A percentile compares a stretch with the other conserved stretches of the same genome.
phyloP scores from a whole-genome alignment of 1,284 basidiomycete species.

The Malassezia japonica region DNA sequence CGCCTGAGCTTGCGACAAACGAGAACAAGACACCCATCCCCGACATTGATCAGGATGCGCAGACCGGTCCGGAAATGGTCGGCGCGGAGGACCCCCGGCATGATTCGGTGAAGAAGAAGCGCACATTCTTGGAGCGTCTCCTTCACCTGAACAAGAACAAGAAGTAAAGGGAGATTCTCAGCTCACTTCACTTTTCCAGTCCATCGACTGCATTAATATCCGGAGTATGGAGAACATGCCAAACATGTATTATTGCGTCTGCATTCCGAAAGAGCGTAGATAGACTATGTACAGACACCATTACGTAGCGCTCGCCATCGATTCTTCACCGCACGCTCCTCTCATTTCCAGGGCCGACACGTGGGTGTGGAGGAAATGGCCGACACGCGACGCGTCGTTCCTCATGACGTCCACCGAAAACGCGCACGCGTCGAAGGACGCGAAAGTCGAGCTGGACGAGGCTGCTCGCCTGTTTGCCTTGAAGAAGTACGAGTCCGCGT shows the following conservation, averaged over 20 bases:
- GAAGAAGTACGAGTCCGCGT: conserved; percentile 29
- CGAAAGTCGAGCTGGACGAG: conserved; percentile 25
- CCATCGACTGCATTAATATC: too few relatives aligned
- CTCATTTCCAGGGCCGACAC: too few relatives aligned
- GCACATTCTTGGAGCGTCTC: not conserved
- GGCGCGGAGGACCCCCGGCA: conserved; percentile 11
- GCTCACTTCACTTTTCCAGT: too few relatives aligned
- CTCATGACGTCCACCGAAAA: not conserved
- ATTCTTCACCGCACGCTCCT: too few relatives aligned
- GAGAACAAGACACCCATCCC: conserved; percentile 3
- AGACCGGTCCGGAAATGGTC: conserved; percentile 15
- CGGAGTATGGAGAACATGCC: too few relatives aligned
- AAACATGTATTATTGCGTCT: too few relatives aligned
- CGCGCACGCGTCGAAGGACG: not conserved
- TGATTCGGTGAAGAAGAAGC: conserved; percentile 12
- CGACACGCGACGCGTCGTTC: too few relatives aligned
- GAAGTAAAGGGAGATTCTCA: too few relatives aligned
- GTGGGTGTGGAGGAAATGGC: too few relatives aligned
- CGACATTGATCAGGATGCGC: conserved; percentile 10
- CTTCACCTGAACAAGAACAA: conserved; percentile 5
- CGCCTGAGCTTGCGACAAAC: conserved; percentile 9
- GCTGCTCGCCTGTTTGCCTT: conserved; percentile 34
- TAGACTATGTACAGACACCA: too few relatives aligned
- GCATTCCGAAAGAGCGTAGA: too few relatives aligned
- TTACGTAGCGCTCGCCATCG: too few relatives aligned